phyloP scores from a whole-genome alignment of 768 basidiomycete genomes.

The Lactifluus subvellereus region DNA sequence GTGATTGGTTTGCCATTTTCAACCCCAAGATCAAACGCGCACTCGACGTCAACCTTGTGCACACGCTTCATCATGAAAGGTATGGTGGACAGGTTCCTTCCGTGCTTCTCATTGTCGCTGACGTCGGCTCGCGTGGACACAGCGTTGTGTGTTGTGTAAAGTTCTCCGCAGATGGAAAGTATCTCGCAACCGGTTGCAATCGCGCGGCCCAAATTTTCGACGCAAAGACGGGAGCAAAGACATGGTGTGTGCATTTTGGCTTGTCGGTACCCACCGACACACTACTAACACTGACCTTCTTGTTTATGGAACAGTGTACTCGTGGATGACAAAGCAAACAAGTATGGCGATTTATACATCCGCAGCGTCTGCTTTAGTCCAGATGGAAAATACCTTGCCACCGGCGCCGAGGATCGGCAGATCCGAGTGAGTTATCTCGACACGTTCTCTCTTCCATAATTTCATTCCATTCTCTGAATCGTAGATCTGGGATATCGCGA shows the following conservation, averaged over 20 bases:
- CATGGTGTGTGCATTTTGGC: slow-evolving; percentile 52
- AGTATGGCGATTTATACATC: slow-evolving; percentile 82
- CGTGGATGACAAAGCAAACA: slow-evolving; percentile 66
- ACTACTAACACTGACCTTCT: not conserved
- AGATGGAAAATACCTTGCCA: slow-evolving; percentile 65
- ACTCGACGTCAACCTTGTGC: slow-evolving; percentile 74
- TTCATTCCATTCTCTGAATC: not conserved
- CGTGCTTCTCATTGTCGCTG: not conserved
- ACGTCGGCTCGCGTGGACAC: slow-evolving; percentile 6
- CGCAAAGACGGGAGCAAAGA: slow-evolving; percentile 77
- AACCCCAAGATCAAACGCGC: slow-evolving; percentile 73
- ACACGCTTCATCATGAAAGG: slow-evolving; percentile 91
- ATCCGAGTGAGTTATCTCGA: slow-evolving; percentile 60
- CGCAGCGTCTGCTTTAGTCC: slow-evolving; percentile 78
- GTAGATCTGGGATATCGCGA: slow-evolving; percentile 89
- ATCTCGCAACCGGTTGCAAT: slow-evolving; percentile 94
- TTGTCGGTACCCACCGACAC: not conserved
- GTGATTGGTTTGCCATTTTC: slow-evolving; percentile 87
- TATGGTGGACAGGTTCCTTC: slow-evolving; percentile 31
- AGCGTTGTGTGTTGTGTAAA: slow-evolving; percentile 87
- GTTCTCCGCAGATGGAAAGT: slow-evolving; percentile 91
- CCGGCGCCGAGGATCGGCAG: slow-evolving; percentile 86
- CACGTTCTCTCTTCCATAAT: not conserved
- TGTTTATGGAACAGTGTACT: slow-evolving; percentile 48
- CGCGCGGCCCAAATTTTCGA: slow-evolving; percentile 94